These are phyloP conservation scores for Endotrypanum monterogeii DNA, from an alignment of 208 protist genomes.

Conservation along the genomic window DNA sequence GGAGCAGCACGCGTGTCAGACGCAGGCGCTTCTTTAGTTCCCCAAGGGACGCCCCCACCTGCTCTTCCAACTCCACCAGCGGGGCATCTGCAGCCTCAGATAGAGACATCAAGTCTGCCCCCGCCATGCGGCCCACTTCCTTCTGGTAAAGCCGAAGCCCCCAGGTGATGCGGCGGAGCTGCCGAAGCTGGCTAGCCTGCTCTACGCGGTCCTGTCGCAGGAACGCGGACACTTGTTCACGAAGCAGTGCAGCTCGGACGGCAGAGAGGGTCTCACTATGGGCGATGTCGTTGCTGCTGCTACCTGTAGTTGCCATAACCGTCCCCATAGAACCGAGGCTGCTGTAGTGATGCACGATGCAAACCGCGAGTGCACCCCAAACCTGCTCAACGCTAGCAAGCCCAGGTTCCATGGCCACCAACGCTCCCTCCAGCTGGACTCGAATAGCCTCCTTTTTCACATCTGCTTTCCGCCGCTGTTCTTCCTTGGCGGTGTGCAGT, in stretches of 20 bases:
- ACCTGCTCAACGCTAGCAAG: slow-evolving; percentile 63
- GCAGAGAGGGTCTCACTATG: slow-evolving; percentile 69
- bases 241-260: slow-evolving; percentile 73
- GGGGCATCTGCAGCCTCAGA: slow-evolving; percentile 36
- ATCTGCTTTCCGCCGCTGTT: slow-evolving; percentile 43
- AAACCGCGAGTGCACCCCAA: slow-evolving; percentile 66
- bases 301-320: slow-evolving; percentile 1
- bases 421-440: slow-evolving; percentile 51
- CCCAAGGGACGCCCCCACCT: slow-evolving; percentile 26
- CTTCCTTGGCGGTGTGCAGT: slow-evolving; percentile 32
- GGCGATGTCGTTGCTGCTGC: slow-evolving; percentile 14
- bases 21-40: slow-evolving; percentile 17
- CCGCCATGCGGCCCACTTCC: slow-evolving; percentile 47
- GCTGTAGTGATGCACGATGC: slow-evolving; percentile 68
- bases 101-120: slow-evolving; percentile 46
- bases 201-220: slow-evolving; percentile 68
- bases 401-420: slow-evolving; percentile 50
- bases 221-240: slow-evolving; percentile 65
- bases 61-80: slow-evolving; percentile 30
- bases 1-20: slow-evolving; percentile 48
- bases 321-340: slow-evolving; percentile 28
- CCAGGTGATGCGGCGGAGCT: slow-evolving; percentile 89
- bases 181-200: slow-evolving; percentile 77
- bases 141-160: slow-evolving; percentile 88
- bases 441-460: slow-evolving; percentile 76